Conservation (phyloP, 2,329 filamentous ascomycete genomes). For the Sporothrix sp. region DNA sequence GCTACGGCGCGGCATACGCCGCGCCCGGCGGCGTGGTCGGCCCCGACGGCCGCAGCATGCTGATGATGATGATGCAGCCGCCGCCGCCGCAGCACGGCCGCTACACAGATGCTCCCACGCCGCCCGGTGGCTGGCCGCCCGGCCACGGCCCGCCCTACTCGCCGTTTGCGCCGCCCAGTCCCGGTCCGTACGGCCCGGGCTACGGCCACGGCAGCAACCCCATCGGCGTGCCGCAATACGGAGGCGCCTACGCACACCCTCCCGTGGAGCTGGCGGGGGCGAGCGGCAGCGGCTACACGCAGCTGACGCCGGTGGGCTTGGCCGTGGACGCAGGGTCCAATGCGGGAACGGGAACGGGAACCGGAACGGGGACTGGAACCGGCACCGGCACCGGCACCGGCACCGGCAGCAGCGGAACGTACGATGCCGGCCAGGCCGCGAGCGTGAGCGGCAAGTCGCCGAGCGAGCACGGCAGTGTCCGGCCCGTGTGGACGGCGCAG, state of each 20-base stretch:
- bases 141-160: conserved; percentile 7
- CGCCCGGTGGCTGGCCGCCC: conserved; percentile 7
- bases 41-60: background rate
- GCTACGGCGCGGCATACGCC: background rate
- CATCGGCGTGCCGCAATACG: background rate
- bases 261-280: conserved; percentile 7
- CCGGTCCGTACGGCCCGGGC: background rate
- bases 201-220: background rate
- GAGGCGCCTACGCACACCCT: background rate
- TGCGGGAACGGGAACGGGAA: conserved; percentile 5
- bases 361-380: background rate
- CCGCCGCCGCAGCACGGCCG: conserved; percentile 1
- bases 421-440: background rate
- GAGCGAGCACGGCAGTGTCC: background rate
- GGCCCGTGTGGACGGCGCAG: conserved; percentile 26
- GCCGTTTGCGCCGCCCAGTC: background rate
- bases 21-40: background rate
- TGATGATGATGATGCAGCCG: conserved; percentile 6
- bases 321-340: background rate
- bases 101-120: conserved; percentile 4
- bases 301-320: conserved; percentile 1
- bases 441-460: conserved; percentile 21
- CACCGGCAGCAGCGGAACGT: conserved; percentile 8
- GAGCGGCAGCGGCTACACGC: conserved; percentile 4
- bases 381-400: conserved; percentile 3